A percentile compares a stretch with the other conserved stretches of the same genome.
These are phyloP conservation scores for Cornus controversa DNA, from an alignment of 148 eudicot genomes.

Conservation along the genomic window DNA sequence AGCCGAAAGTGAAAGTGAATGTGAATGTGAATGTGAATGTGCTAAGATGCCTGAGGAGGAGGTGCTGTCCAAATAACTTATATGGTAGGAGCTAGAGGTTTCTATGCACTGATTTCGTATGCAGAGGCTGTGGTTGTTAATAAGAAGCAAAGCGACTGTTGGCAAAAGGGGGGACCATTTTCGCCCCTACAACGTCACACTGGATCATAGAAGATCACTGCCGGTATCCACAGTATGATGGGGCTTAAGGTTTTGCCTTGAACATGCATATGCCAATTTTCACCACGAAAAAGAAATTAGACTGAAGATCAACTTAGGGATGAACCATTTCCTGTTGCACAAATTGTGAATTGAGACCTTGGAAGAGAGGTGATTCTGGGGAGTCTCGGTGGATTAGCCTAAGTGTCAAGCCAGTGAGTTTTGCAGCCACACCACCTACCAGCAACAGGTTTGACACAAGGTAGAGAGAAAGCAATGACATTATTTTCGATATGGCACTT, in stretches of 20 bases:
- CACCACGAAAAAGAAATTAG: neutral
- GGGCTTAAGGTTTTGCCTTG: too few species aligned
- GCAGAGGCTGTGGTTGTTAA: neutral
- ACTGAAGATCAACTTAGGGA: neutral
- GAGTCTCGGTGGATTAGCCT: neutral
- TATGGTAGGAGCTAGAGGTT: too few species aligned
- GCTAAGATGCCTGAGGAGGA: neutral
- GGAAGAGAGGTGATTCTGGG: neutral
- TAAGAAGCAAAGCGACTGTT: neutral
- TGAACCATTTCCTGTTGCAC: neutral
- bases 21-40: too few species aligned
- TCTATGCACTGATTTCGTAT: too few species aligned
- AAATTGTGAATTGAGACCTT: neutral
- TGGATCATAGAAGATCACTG: neutral
- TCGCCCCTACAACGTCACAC: neutral
- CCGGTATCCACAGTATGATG: neutral
- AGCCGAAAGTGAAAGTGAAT: too few species aligned
- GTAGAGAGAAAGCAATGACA: neutral
- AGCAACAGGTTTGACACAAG: neutral
- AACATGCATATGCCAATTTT: too few species aligned
- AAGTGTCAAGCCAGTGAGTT: neutral
- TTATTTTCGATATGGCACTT: neutral
- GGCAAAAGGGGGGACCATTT: neutral
- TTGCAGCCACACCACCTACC: neutral
- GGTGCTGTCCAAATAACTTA: neutral